Conservation (phyloP, 495 filamentous ascomycete genomes). For the Neurospora sp. region DNA sequence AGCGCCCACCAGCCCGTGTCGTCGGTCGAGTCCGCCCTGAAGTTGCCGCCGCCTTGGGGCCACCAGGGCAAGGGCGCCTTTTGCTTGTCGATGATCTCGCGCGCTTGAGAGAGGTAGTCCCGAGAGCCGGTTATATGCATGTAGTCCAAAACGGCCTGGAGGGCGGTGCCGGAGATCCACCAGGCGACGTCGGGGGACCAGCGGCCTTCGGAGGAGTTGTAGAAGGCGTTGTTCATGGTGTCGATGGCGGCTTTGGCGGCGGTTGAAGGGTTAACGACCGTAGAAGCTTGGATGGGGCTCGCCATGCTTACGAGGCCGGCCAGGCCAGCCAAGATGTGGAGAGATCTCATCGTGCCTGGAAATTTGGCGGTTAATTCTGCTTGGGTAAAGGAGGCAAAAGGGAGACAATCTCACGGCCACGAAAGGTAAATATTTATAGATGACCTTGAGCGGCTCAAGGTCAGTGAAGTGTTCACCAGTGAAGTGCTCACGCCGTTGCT, state of each 20-base stretch:
- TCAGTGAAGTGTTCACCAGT: not conserved
- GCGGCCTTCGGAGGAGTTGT: constrained; percentile 22
- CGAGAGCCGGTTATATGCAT: constrained; percentile 23
- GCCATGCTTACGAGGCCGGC: not conserved
- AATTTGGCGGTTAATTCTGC: not conserved
- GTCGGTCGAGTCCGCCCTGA: constrained; percentile 51
- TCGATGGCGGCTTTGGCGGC: constrained; percentile 23
- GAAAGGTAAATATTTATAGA: not conserved
- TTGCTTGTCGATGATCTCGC: constrained; percentile 24
- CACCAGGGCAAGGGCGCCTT: constrained; percentile 25
- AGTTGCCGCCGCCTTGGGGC: constrained; percentile 31
- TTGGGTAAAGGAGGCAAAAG: not conserved
- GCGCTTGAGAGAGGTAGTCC: constrained; percentile 25
- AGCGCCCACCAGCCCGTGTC: constrained; percentile 64
- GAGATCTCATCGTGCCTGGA: not conserved
- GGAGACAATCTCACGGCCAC: not conserved
- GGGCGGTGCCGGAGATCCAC: constrained; percentile 35
- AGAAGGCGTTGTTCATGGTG: constrained; percentile 28
- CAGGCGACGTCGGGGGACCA: constrained; percentile 27
- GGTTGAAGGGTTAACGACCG: constrained; percentile 4
- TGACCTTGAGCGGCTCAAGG: not conserved
- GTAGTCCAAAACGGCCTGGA: constrained; percentile 29
- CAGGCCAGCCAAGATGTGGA: not conserved
- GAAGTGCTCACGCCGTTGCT: not conserved
- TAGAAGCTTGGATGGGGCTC: not conserved